Base-by-base conservation (phyloP, 129 eudicot species). In the Centaurea solstitialis region DNA sequence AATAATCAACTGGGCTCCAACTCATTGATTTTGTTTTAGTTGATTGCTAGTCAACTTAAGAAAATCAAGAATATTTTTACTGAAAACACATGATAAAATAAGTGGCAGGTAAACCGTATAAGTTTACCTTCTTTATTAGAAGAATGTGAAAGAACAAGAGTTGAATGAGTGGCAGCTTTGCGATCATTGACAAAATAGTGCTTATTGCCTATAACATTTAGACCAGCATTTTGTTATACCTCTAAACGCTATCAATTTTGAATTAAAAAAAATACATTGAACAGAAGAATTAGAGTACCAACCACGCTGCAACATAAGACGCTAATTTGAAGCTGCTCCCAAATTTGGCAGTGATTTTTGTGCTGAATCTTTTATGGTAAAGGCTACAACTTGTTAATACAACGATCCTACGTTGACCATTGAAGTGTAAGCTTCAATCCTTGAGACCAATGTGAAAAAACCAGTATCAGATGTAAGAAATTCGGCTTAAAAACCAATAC, bases 81-180 rank as follows among this genome's bases (percentile, higher is more conserved):
- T 41, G 50, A 22, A 66, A 30, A 17, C 20, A 65, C 80, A 13
- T 64, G 26, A 40, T 66, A 38, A 80, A 64, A 41, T 28, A 20
- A 39, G 68, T 6, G 15, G 26, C 2, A 75, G 50, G 43, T 74
- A 13, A 30, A 30, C 35, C 35, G 35, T 30, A 30, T 35, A 80
- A 24, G 43, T 76, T 64, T 18, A 92, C 99, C 96, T 95, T 95
- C 85, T 92, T 95, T 67, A 92, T 92, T 64, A 95, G 97, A 80
- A 95, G 99, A 79, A 95, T 87, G 88, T 95, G 99, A 85, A 95
- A 95, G 93, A 95, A 95, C 87, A 95, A 91, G 22, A 95, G 97
- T 81, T 95, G 99, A 84, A 87, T 88, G 4, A 92, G 90, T 7
- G 99, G 99, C 76, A 95, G 88, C 12, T 97, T 95, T 53, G 99